A percentile compares a stretch with the other conserved stretches of the same genome.
These are phyloP conservation scores for Penicillium longicatenatum DNA, from an alignment of 495 filamentous ascomycete species.

Conservation along the genomic window DNA sequence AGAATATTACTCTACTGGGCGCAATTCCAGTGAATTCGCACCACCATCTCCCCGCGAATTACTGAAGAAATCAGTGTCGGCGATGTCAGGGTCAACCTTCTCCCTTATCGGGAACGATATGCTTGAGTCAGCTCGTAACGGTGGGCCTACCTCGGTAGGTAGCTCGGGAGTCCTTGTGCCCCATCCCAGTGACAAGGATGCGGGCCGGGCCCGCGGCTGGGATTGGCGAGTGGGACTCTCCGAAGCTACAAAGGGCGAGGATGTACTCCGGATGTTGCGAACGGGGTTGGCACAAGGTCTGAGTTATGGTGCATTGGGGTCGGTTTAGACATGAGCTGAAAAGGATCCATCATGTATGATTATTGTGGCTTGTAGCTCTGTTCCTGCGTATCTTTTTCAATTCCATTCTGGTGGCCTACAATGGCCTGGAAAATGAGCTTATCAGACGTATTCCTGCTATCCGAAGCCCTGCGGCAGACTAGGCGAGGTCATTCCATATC, in stretches of 20 bases:
- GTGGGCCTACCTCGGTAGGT: slow-evolving; percentile 45
- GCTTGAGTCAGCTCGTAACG: slow-evolving; percentile 50
- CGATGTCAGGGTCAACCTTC: slow-evolving; percentile 56
- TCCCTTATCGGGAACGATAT: slow-evolving; percentile 74
- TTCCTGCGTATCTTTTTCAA: not conserved
- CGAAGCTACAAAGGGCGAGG: slow-evolving; percentile 58
- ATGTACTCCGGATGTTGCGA: slow-evolving; percentile 71
- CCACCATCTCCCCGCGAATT: slow-evolving; percentile 60
- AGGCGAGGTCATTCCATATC: not conserved
- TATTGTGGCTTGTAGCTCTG: slow-evolving; percentile 3
- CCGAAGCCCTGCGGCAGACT: not conserved
- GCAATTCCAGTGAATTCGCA: slow-evolving; percentile 45
- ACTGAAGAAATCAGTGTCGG: slow-evolving; percentile 67
- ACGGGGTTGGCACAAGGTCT: slow-evolving; percentile 69
- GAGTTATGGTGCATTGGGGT: slow-evolving; percentile 38
- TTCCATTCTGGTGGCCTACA: not conserved
- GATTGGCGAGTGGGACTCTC: slow-evolving; percentile 76
- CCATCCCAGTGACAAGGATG: slow-evolving; percentile 39
- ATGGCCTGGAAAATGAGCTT: not conserved
- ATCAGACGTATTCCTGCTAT: not conserved
- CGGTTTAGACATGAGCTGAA: slow-evolving; percentile 21
- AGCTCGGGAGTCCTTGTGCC: slow-evolving; percentile 58
- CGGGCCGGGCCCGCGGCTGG: slow-evolving; percentile 62
- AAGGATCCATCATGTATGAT: slow-evolving; percentile 14
- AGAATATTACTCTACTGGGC: slow-evolving; percentile 49